Evolutionary conservation across 225 moss, liverwort and hornwort species (phyloP), one percentile per base, ranked within the genome.

Genomic region (Straminergon stramineum): DNA sequence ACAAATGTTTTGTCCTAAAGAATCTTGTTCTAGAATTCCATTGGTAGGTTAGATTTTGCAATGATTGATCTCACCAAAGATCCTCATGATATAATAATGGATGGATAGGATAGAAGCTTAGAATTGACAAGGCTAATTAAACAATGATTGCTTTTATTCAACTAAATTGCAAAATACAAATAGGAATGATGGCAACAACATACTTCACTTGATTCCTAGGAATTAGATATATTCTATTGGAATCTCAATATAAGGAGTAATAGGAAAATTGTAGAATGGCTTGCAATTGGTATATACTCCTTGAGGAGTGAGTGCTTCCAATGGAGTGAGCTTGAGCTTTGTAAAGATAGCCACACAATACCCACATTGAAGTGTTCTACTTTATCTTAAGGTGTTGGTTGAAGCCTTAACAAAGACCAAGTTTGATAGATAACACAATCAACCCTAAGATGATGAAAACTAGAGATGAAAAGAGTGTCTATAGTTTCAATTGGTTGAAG

Each of bases 1-100:
- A 0, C 1, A 23, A 39, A 8, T 4, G 4, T 13, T 23, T 14
- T 69, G 1, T 4, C 13, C 0, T 39, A 0, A 7, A 39, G 22
- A 39, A 1, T 70, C 7, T 7, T 70, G 7, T 4, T 70, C 1
- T 70, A 2, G 7, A 23, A 70, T 70, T 10, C 10, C 7, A 70
- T 39, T 70, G 2, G 2, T 70, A 39, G 24, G 39, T 2, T 0
- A n/a, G 4, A 70, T 70, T 24, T 13, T 65, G 1, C 8, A 70
- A 39, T 23, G 4, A 39, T 70, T 70, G 10, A n/a, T 69, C 1
- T n/a, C n/a, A 69, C 7, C 7, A 69, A 69, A 69, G 69, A 69
- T n/a, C 22, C 8, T 23, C 7, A n/a, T 13, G 7, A 39, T 21
- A 24, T 70, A 13, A 4, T 70, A 8, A 70, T 70, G 39, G 14